Conservation (phyloP, 176 grass and related monocot genomes). For the Avena atlantica region DNA sequence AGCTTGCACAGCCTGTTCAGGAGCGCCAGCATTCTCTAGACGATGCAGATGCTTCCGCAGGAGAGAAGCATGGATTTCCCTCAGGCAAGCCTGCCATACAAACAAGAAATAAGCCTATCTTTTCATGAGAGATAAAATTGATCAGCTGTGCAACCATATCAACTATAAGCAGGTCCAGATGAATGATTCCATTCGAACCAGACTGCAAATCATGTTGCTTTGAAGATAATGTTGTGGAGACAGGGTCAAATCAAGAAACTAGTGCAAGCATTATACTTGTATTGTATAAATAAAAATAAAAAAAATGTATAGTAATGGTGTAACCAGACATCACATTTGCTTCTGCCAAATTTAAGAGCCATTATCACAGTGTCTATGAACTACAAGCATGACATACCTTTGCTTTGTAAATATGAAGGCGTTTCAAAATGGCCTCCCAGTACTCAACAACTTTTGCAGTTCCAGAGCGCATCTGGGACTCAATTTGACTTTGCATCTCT, state of each 20-base stretch:
- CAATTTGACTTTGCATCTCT: conserved; percentile 90
- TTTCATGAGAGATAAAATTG: conserved; percentile 1
- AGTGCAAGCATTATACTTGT: background rate
- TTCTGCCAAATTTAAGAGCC: conserved; percentile 14
- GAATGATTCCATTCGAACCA: conserved; percentile 15
- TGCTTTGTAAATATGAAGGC: conserved; percentile 95
- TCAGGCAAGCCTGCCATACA: conserved; percentile 69
- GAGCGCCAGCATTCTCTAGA: conserved; percentile 63
- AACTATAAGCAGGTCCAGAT: conserved; percentile 35
- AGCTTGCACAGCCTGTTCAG: conserved; percentile 49
- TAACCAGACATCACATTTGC: conserved; percentile 11
- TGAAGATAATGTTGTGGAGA: conserved; percentile 6
- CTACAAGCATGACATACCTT: conserved; percentile 72
- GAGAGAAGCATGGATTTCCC: conserved; percentile 93
- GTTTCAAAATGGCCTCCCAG: conserved; percentile 95
- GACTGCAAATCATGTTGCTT: conserved; percentile 17
- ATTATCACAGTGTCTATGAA: conserved; percentile 25
- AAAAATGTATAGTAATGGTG: background rate
- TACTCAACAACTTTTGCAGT: conserved; percentile 99
- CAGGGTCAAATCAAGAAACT: background rate
- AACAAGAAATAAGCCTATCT: conserved; percentile 32
- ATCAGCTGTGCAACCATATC: background rate
- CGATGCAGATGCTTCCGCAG: conserved; percentile 89
- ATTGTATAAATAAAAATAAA: conserved; percentile 11
- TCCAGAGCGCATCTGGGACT: conserved; percentile 94